phyloP scores from a whole-genome alignment of 2,329 filamentous ascomycete species.

The Chaetothyriales sp. region DNA sequence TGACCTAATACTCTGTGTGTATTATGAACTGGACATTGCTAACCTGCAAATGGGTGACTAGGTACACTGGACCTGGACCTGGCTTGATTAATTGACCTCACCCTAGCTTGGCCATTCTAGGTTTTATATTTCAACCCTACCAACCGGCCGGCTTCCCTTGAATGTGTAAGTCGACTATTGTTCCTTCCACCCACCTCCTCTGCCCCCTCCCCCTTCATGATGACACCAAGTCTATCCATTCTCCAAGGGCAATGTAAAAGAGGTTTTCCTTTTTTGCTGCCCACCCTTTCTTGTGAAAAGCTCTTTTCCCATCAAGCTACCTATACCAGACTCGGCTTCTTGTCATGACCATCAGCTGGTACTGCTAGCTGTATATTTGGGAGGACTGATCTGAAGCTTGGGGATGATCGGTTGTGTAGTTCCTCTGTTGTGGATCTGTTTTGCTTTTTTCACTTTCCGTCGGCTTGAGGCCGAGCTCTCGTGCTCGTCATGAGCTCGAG shows the following conservation, averaged over 20 bases:
- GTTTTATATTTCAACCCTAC: background rate
- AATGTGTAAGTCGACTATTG: background rate
- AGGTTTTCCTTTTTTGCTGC: background rate
- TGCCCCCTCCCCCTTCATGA: slow-evolving; percentile 42
- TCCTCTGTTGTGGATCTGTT: slow-evolving; percentile 1
- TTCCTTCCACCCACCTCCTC: no score
- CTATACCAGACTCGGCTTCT: background rate
- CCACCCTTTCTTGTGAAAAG: background rate
- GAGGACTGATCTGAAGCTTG: slow-evolving; percentile 2
- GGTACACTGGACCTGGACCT: background rate
- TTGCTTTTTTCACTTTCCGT: background rate
- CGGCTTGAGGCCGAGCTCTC: background rate
- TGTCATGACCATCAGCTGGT: background rate
- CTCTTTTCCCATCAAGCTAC: background rate
- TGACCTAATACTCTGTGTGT: background rate
- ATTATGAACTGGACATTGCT: background rate
- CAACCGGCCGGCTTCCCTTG: background rate
- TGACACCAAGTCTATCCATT: slow-evolving; percentile 50
- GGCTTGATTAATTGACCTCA: background rate
- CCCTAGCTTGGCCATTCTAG: background rate
- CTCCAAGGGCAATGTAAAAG: slow-evolving; percentile 29
- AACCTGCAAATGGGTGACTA: background rate
- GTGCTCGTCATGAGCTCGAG: slow-evolving; percentile 12
- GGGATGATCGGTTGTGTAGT: slow-evolving; percentile 33
- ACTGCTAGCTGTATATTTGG: background rate